Base-by-base conservation (phyloP, 2,329 filamentous ascomycete genomes). In the Endoconidiophora polonica region DNA sequence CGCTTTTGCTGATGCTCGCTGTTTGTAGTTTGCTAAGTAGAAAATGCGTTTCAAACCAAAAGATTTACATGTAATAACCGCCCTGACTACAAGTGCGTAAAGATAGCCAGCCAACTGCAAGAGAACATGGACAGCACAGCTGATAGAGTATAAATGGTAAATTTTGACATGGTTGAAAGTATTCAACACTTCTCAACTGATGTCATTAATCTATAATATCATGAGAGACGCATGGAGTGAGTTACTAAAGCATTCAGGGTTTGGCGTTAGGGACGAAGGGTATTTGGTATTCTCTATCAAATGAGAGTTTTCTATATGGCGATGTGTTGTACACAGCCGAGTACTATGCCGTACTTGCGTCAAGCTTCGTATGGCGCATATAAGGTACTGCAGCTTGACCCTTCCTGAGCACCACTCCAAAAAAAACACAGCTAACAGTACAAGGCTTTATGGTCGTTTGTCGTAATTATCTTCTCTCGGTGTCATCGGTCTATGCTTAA, bases 261-360 rank as follows among this genome's bases (percentile, higher is more conserved):
- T 12, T 33, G 2, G 9, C 12, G 29, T 12, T 18, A 44, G 39
- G 26, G 16, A 36, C 23, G 41, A 29, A 45, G 33, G 41, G 33
- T 40, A 49, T 36, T 49, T 42, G 48, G 47, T 53, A 48, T 53
- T 50, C 44, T 44, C 43, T 49, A 50, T 42, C 41, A 50, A 14
- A 42, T 44, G 45, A 41, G 23, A 46, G 29, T 43, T 40, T 18
- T 53, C 47, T 53, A 53, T 53, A 53, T 47, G 44, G 46, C 49
- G 42, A 50, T 53, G 42, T 53, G 52, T 53, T 53, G 48, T 53
- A 53, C 48, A 53, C 48, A 40, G 40, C 38, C 43, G 46, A 41
- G 44, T 26, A 46, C 23, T 37, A 24, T 43, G 38, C 16, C 16
- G 3, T 26, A 36, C 38, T 16, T 37, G 20, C 29, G 33, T 22